Base-by-base conservation (phyloP, 2,329 filamentous ascomycete genomes). In the Knoxdaviesia proteae region DNA sequence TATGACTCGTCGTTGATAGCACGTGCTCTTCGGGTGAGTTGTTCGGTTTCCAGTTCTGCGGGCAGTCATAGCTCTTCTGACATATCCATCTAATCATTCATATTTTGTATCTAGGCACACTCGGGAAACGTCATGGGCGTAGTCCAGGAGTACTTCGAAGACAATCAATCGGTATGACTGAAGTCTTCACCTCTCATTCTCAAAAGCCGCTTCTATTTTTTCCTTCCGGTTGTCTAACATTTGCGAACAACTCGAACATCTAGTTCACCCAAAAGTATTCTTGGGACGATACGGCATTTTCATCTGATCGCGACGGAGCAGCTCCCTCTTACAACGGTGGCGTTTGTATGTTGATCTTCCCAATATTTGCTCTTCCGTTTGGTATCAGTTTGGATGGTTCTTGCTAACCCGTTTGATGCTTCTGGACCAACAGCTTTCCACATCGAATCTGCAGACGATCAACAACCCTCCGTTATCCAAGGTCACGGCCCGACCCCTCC, bases 201-300 rank as follows among this genome's bases (percentile, higher is more conserved):
- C 20, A 20, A 20, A 20, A 20, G 20, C 3, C 20, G 20, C n/a
- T 41, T 41, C 8, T 11, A 34, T 41, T 41, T 33, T 10, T 8
- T 32, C 11, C 29, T 33, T 11, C 32, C 31, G 5, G 32, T 34
- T 41, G 6, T 32, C 33, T 29, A 31, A n/a, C 32, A 32, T 39
- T 39, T 8, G 10, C n/a, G n/a, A 20, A 20, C 20, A 20, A 20
- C 20, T 20, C 20, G 20, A 20, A 20, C 32, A 20, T 43, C 32
- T 46, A 68, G 64, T 69, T 69, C 45, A 59, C 55, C 38, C 54
- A 55, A 42, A 61, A 67, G 53, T 71, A 73, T 48, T 56, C 55
- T 32, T 77, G 71, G 71, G 65, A 74, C 46, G 71, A 77, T 42
- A 56, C 53, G 32, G 60, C 63, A 38, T 77, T 74, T 46, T 54